phyloP scores from a whole-genome alignment of 768 basidiomycete species.

The Russula vinacea region DNA sequence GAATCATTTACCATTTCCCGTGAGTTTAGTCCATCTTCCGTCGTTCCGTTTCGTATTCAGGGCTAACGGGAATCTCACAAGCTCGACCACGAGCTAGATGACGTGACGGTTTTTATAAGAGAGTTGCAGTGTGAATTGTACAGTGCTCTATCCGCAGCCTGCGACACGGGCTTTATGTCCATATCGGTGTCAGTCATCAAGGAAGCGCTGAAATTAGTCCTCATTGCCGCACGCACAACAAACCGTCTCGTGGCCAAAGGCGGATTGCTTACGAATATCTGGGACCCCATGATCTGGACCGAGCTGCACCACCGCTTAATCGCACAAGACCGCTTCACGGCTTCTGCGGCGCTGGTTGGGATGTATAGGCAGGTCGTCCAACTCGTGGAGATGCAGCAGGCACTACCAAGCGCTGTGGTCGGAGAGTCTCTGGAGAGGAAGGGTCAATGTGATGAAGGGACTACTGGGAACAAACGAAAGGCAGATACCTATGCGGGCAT shows the following conservation, averaged over 20 bases:
- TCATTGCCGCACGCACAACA: slow-evolving; percentile 63
- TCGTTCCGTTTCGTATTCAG: neutral
- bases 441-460: slow-evolving; percentile 19
- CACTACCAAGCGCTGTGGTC: slow-evolving; percentile 26
- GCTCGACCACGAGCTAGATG: slow-evolving; percentile 40
- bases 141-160: slow-evolving; percentile 47
- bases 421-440: slow-evolving; percentile 27
- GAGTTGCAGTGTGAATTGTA: slow-evolving; percentile 50
- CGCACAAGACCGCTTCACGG: slow-evolving; percentile 56
- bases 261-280: slow-evolving; percentile 42
- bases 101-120: slow-evolving; percentile 51
- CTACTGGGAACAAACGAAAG: slow-evolving; percentile 34
- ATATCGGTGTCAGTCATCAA: slow-evolving; percentile 68
- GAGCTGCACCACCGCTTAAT: slow-evolving; percentile 47
- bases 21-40: slow-evolving; percentile 35
- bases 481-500: slow-evolving; percentile 23
- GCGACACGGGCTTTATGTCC: slow-evolving; percentile 49
- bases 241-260: slow-evolving; percentile 43
- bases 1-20: slow-evolving; percentile 49
- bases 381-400: slow-evolving; percentile 7
- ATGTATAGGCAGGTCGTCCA: slow-evolving; percentile 63
- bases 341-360: slow-evolving; percentile 56
- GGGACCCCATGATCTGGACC: slow-evolving; percentile 62
- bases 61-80: neutral
- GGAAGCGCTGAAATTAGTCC: slow-evolving; percentile 70